Base-by-base conservation (phyloP, 2,329 filamentous ascomycete species). In the Aspergillus alliaceus region DNA sequence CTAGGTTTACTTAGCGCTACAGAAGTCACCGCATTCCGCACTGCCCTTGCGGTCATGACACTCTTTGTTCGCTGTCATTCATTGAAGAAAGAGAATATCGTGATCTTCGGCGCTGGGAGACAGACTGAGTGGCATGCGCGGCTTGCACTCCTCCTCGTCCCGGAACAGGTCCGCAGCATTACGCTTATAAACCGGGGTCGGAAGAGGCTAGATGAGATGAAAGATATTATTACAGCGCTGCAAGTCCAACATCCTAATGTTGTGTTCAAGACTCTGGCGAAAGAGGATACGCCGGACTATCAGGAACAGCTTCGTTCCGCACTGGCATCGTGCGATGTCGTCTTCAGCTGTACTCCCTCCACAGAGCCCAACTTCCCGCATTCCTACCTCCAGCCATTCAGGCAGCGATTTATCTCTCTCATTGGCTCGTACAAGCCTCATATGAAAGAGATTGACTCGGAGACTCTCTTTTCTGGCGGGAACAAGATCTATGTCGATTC, bases 11-110 rank as follows among this genome's bases (percentile, higher is more conserved):
- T 95, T 35, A 88, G 91, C 65, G 89, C 90, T 15, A 83, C 84
- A 58, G 86, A 90, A 46, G 77, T 93, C 31, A 95, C 91, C 0
- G 90, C 89, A 3, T 95, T 93, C 73, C 86, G 91, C 59, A 95
- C 91, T 0, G 89, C 90, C 0, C 79, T 93, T 11, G 86, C 86
- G 1, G 89, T 88, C 4, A 84, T 88, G 53, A 86, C 87, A 25
- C 80, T 91, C 0, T 79, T 91, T 32, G 73, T 76, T 20, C 83
- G 82, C 35, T 74, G 68, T 55, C 51, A 51, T 1, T 56, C 64
- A 7, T 53, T 72, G 3, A 47, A 52, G 6, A 70, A 68, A 29
- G 68, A 66, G n/a, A 70, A 72, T 2, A 62, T 81, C 1, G 64
- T 82, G 9, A 74, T 82, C 1, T 80, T 82, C 58, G 80, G 80